Percentiles rank a stretch among this genome's conserved stretches.
Conservation (phyloP, 352 stramenopile genomes). For the Aphanomyces euteiches region DNA sequence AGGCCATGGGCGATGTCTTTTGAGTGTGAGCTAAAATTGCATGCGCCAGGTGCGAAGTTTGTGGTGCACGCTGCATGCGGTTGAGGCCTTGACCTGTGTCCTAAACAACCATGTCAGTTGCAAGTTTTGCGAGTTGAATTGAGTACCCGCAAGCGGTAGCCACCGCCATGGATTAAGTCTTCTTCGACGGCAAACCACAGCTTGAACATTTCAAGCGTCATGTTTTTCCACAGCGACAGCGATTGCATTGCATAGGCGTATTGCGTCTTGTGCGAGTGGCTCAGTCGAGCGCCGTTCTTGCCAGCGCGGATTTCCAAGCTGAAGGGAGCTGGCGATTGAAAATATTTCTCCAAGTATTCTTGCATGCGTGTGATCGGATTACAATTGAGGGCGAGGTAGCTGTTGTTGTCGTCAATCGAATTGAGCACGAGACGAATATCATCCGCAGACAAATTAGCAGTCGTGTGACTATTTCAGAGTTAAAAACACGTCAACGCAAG, state of each 20-base stretch:
- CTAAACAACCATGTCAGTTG: conserved; percentile 4
- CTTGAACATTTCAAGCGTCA: conserved; percentile 46
- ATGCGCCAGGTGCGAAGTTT: conserved; percentile 55
- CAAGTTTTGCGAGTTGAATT: conserved; percentile 1
- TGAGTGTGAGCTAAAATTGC: conserved; percentile 49
- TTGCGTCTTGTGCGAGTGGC: conserved; percentile 53
- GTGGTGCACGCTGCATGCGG: conserved; percentile 57
- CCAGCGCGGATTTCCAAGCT: conserved; percentile 57
- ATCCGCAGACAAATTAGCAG: conserved; percentile 43
- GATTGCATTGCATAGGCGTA: conserved; percentile 68
- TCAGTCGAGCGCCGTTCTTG: conserved; percentile 56
- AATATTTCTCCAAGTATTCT: conserved; percentile 54
- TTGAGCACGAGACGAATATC: conserved; percentile 52
- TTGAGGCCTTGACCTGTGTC: conserved; percentile 68
- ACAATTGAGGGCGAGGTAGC: conserved; percentile 55
- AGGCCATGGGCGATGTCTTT: conserved; percentile 42
- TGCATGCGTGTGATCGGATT: conserved; percentile 65
- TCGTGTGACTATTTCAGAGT: conserved; percentile 38
- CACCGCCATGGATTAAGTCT: conserved; percentile 48
- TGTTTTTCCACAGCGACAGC: conserved; percentile 57
- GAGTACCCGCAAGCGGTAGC: conserved; percentile 47
- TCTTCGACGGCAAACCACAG: conserved; percentile 65
- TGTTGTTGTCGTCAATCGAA: conserved; percentile 56
- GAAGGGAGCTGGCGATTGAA: conserved; percentile 39
- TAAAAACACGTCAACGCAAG: background rate